phyloP scores from a whole-genome alignment of 495 filamentous ascomycete genomes.

The Penicillium angulare region DNA sequence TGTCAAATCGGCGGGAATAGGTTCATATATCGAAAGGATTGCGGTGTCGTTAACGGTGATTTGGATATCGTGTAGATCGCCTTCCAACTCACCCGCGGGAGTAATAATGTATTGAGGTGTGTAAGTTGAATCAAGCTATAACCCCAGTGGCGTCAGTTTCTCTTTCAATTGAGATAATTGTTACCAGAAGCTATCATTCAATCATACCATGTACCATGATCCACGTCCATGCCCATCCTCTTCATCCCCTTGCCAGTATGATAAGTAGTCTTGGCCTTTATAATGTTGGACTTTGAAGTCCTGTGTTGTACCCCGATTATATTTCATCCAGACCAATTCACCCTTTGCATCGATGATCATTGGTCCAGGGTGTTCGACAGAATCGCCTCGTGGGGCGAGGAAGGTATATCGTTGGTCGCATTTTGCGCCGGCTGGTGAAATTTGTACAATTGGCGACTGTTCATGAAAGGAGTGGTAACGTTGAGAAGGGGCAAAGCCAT shows the following conservation, averaged over 20 bases:
- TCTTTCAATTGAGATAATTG: no score
- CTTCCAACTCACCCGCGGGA: constrained; percentile 30
- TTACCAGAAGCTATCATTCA: no score
- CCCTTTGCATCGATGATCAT: constrained; percentile 48
- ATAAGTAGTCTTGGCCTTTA: constrained; percentile 45
- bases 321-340: constrained; percentile 44
- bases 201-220: constrained; percentile 51
- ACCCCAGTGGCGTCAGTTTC: no score
- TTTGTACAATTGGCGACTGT: constrained; percentile 33
- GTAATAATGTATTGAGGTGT: constrained; percentile 36
- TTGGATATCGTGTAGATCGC: constrained; percentile 46
- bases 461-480: constrained; percentile 32
- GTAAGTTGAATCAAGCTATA: constrained; percentile 48
- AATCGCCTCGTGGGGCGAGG: constrained; percentile 43
- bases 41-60: constrained; percentile 49
- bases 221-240: constrained; percentile 49
- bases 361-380: constrained; percentile 39
- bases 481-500: constrained; percentile 36
- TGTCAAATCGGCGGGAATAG: constrained; percentile 42
- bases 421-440: constrained; percentile 26
- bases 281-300: constrained; percentile 48
- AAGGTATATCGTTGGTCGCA: constrained; percentile 45
- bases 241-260: constrained; percentile 54
- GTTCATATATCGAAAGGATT: constrained; percentile 52
- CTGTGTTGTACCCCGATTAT: constrained; percentile 40